Percentiles rank a stretch among this genome's conserved stretches.
These are phyloP conservation scores for Eucalyptus sp. DNA, from an alignment of 345 rosid genomes.

Conservation along the genomic window DNA sequence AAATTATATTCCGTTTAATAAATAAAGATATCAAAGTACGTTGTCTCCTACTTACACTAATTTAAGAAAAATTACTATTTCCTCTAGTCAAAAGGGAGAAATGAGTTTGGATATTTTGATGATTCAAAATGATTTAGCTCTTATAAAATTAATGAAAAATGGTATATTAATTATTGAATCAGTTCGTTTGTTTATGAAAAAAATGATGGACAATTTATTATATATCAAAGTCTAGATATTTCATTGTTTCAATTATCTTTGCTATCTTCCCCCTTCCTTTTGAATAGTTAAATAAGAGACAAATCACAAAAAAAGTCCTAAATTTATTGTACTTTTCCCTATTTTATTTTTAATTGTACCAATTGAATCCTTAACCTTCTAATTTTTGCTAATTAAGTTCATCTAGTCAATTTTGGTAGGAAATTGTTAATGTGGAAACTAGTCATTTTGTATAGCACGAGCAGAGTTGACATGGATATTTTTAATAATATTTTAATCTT, in stretches of 20 bases:
- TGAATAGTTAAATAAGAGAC: too few species aligned
- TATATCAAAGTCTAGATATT: neutral
- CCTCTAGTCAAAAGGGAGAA: neutral
- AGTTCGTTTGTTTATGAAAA: neutral
- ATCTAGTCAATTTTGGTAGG: fast-evolving
- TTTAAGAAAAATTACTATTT: neutral
- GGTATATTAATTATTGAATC: neutral
- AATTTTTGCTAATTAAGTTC: too few species aligned
- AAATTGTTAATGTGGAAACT: fast-evolving
- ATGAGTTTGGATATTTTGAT: neutral
- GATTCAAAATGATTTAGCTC: neutral
- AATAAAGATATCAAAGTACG: neutral
- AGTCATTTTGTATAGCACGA: too few species aligned
- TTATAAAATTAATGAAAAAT: neutral
- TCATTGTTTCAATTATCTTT: neutral
- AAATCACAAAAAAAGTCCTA: too few species aligned
- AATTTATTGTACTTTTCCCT: too few species aligned
- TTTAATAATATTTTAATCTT: too few species aligned
- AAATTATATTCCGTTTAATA: neutral
- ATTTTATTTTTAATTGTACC: too few species aligned
- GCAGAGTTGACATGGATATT: fast-evolving
- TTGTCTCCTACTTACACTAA: neutral
- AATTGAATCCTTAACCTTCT: fast-evolving
- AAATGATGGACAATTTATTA: neutral
- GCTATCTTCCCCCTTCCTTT: too few species aligned